Conservation (phyloP, 805 yeast species). For the Yamadazyma paraphyllophila region DNA sequence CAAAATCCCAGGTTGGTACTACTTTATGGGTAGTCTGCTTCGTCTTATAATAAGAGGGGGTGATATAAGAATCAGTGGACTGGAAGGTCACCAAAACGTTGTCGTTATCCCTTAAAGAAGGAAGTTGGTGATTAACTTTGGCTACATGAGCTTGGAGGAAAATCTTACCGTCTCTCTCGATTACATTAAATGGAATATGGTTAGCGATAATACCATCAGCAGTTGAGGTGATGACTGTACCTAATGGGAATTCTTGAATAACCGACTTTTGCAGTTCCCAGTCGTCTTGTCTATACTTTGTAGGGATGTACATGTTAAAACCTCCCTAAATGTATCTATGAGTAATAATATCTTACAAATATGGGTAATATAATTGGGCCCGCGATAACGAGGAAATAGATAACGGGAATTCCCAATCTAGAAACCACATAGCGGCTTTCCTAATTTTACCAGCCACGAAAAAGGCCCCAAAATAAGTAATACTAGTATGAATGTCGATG, state of each 20-base stretch:
- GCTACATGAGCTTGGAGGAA: conserved; percentile 56
- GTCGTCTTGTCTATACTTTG: conserved; percentile 25
- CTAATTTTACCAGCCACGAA: conserved; percentile 61
- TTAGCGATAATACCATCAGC: conserved; percentile 46
- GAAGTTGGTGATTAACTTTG: conserved; percentile 48
- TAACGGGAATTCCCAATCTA: background rate
- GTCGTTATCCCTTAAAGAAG: conserved; percentile 34
- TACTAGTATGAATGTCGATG: conserved; percentile 45
- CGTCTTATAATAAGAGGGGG: conserved; percentile 59
- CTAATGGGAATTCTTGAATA: conserved; percentile 50
- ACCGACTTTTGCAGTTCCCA: conserved; percentile 40
- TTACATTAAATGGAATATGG: conserved; percentile 54
- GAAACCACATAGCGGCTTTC: conserved; percentile 19
- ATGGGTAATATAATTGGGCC: background rate
- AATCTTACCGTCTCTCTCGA: conserved; percentile 33
- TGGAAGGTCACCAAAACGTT: conserved; percentile 53
- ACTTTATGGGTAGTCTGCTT: conserved; percentile 56
- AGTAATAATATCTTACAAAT: background rate
- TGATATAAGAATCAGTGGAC: conserved; percentile 49
- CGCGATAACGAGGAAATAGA: background rate
- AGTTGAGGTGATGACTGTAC: conserved; percentile 44
- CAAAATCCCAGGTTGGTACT: conserved; percentile 74
- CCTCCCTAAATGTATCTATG: background rate
- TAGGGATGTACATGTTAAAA: conserved; percentile 37
- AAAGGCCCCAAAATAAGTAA: conserved; percentile 69